phyloP scores from a whole-genome alignment of 2,329 filamentous ascomycete species.

The Paradendryphiella salina region DNA sequence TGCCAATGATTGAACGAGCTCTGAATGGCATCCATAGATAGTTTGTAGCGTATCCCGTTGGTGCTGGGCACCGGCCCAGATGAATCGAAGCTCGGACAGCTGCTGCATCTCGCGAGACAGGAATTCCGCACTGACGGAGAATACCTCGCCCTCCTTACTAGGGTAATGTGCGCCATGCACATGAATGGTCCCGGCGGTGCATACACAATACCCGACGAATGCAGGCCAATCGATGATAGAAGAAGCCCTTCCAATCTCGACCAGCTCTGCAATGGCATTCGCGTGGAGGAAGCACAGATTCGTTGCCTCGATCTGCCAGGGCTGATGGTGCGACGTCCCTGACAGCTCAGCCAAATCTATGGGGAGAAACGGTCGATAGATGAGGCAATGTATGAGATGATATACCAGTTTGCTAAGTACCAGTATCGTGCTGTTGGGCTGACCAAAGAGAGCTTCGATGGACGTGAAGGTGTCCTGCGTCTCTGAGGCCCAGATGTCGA shows the following conservation, averaged over 20 bases:
- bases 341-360: constrained; percentile 81
- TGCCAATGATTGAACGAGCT: constrained; percentile 73
- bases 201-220: constrained; percentile 84
- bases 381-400: constrained; percentile 81
- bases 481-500: constrained; percentile 82
- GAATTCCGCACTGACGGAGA: constrained; percentile 68
- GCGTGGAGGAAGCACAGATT: constrained; percentile 86
- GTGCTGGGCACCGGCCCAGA: constrained; percentile 78
- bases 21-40: constrained; percentile 76
- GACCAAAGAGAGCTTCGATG: constrained; percentile 73
- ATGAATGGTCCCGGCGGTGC: constrained; percentile 84
- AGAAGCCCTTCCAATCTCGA: constrained; percentile 75
- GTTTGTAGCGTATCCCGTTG: constrained; percentile 77
- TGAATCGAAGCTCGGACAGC: constrained; percentile 71
- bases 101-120: constrained; percentile 79
- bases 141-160: constrained; percentile 63
- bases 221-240: constrained; percentile 80
- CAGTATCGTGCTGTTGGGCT: constrained; percentile 75
- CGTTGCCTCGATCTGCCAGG: constrained; percentile 89
- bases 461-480: constrained; percentile 79
- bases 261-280: constrained; percentile 81
- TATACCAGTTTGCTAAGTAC: constrained; percentile 86
- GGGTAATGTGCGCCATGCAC: constrained; percentile 83
- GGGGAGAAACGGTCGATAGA: constrained; percentile 84
- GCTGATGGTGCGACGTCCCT: constrained; percentile 80